A percentile compares a stretch with the other conserved stretches of the same genome.
phyloP scores from a whole-genome alignment of 331 rosid genomes.

The Quercus lobata region DNA sequence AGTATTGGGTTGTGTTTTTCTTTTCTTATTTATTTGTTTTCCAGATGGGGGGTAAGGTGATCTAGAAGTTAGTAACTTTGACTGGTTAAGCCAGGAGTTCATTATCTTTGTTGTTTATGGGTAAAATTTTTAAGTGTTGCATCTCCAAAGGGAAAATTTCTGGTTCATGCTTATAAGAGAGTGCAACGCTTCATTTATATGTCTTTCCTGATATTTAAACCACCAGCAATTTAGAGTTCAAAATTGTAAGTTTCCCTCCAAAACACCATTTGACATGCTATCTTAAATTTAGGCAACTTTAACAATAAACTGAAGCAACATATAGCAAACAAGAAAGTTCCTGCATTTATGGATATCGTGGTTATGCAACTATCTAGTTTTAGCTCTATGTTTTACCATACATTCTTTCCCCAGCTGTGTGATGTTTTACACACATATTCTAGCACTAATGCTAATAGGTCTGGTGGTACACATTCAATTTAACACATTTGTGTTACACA shows the following conservation, averaged over 20 bases:
- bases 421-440: not conserved
- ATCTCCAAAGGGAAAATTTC: not conserved
- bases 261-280: not conserved
- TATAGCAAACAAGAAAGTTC: not conserved
- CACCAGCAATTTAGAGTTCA: not conserved
- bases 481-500: not conserved
- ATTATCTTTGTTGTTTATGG: not conserved
- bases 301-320: not conserved
- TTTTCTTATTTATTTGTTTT: not conserved
- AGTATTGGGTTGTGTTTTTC: not conserved
- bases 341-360: not conserved
- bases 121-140: not conserved
- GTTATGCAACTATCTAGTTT: not conserved
- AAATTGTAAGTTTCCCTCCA: not conserved
- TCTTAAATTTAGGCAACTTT: not conserved
- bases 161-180: not conserved
- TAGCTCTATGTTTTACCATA: not conserved
- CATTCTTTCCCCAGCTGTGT: not conserved
- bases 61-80: not conserved
- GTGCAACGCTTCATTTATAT: not conserved
- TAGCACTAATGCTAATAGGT: constrained; percentile 4
- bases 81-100: not conserved
- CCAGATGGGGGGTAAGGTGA: not conserved
- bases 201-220: not conserved
- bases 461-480: not conserved